Conservation (phyloP, 768 basidiomycete species). For the Boletellus ananiceps region DNA sequence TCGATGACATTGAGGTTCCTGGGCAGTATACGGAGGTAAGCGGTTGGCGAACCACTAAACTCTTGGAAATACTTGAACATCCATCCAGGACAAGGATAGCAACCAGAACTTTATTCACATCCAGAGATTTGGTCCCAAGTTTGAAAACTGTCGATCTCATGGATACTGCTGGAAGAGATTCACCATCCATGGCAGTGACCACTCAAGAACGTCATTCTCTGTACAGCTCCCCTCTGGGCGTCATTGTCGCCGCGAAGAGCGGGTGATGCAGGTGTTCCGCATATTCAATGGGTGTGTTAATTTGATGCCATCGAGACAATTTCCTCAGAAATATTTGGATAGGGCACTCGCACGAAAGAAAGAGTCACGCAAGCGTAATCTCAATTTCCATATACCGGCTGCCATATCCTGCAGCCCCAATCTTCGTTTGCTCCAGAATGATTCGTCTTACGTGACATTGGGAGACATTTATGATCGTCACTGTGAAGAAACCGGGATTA, state of each 20-base stretch:
- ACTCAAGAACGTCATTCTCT: slow-evolving; percentile 82
- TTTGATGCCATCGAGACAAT: not conserved
- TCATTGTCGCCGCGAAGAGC: slow-evolving; percentile 87
- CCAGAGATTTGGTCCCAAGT: slow-evolving; percentile 83
- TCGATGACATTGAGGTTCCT: slow-evolving; percentile 97
- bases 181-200: slow-evolving; percentile 86
- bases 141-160: slow-evolving; percentile 84
- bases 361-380: slow-evolving; percentile 87
- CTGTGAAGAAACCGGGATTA: slow-evolving; percentile 68
- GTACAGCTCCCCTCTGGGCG: slow-evolving; percentile 86
- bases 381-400: slow-evolving; percentile 87
- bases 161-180: slow-evolving; percentile 88
- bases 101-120: slow-evolving; percentile 90
- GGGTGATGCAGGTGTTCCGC: slow-evolving; percentile 88
- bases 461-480: slow-evolving; percentile 94
- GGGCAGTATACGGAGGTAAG: slow-evolving; percentile 95
- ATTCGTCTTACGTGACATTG: slow-evolving; percentile 84
- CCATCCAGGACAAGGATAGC: slow-evolving; percentile 82
- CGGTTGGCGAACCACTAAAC: not conserved
- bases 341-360: slow-evolving; percentile 85
- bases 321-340: slow-evolving; percentile 3
- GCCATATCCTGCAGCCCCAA: slow-evolving; percentile 79
- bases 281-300: slow-evolving; percentile 79
- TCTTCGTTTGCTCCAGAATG: slow-evolving; percentile 84
- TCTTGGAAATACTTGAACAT: slow-evolving; percentile 1